phyloP scores from a whole-genome alignment of 257 asterid species.

The Voacanga thouarsii region DNA sequence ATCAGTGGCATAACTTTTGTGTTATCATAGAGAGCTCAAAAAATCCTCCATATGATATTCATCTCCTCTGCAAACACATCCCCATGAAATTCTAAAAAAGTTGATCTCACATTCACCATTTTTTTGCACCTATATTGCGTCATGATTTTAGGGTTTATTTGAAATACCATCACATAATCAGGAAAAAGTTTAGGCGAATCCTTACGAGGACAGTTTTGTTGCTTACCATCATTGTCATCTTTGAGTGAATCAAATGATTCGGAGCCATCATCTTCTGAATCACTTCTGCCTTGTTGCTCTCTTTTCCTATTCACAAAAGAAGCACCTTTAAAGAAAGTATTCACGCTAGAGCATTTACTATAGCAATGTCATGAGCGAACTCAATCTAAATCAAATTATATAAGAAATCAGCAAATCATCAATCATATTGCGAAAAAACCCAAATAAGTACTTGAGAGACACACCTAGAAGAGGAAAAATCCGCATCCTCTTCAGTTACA shows the following conservation, averaged over 20 bases:
- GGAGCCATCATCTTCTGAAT: slow-evolving; percentile 40
- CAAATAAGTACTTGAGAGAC: too few species aligned
- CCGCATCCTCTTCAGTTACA: too few species aligned
- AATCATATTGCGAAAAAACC: too few species aligned
- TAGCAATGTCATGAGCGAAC: not conserved
- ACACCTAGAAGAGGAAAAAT: too few species aligned
- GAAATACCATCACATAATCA: not conserved
- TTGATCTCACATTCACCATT: not conserved
- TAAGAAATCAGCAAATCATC: not conserved
- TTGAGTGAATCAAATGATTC: slow-evolving; percentile 36
- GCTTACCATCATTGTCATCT: slow-evolving; percentile 36
- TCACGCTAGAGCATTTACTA: not conserved
- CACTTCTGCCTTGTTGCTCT: slow-evolving; percentile 65
- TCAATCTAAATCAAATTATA: slow-evolving; percentile 7
- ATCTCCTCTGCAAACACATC: not conserved
- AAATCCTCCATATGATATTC: not conserved
- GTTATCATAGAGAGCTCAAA: not conserved
- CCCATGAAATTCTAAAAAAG: not conserved
- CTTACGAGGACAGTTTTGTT: not conserved
- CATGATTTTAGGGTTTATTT: not conserved
- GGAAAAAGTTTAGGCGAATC: not conserved
- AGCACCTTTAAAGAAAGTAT: not conserved
- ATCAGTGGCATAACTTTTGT: not conserved
- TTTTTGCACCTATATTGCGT: not conserved
- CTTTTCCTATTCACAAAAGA: slow-evolving; percentile 44